Conservation (phyloP, 306 rosid species). For the Prosopis cineraria region DNA sequence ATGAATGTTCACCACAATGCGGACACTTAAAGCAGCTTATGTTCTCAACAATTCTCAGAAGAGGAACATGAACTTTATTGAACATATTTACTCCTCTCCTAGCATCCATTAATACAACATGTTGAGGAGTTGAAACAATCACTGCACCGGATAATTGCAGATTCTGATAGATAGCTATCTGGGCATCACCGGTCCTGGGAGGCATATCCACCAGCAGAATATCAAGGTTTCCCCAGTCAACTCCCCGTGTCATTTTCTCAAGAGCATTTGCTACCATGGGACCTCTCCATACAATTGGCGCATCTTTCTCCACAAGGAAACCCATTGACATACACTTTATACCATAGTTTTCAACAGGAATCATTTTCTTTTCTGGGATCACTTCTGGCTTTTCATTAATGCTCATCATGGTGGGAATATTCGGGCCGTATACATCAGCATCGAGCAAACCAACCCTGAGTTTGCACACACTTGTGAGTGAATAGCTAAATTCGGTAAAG, state of each 20-base stretch:
- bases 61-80: constrained; percentile 87
- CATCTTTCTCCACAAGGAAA: constrained; percentile 87
- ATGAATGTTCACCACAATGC: constrained; percentile 75
- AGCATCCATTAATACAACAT: constrained; percentile 97
- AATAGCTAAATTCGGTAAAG: constrained; percentile 92
- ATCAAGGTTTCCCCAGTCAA: constrained; percentile 89
- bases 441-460: constrained; percentile 95
- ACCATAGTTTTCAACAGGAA: constrained; percentile 86
- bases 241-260: constrained; percentile 88
- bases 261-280: constrained; percentile 98
- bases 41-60: constrained; percentile 92
- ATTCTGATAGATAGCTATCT: constrained; percentile 88
- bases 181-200: constrained; percentile 94
- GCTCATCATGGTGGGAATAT: constrained; percentile 94
- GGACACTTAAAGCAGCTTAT: constrained; percentile 94
- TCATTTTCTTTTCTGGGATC: constrained; percentile 79
- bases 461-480: constrained; percentile 73
- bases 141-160: constrained; percentile 82
- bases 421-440: constrained; percentile 95
- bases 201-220: constrained; percentile 94
- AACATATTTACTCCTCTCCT: constrained; percentile 93
- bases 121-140: constrained; percentile 97
- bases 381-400: constrained; percentile 74
- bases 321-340: constrained; percentile 98
- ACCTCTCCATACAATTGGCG: constrained; percentile 98